These are phyloP conservation scores for Hypholoma sublateritium DNA, from an alignment of 768 basidiomycete species.

Conservation along the genomic window DNA sequence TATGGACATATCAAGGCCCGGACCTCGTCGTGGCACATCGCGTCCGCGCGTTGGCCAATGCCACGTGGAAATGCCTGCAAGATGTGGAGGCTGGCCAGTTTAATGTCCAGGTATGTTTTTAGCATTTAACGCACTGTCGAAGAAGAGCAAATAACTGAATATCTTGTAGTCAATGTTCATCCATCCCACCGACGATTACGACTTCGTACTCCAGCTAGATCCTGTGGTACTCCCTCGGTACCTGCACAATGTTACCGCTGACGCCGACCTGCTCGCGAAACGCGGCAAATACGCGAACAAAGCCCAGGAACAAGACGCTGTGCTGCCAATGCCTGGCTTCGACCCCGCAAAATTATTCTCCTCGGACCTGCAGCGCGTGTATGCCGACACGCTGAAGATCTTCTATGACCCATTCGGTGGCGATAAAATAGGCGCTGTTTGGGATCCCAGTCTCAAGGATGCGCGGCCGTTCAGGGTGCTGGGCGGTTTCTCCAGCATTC, in stretches of 20 bases:
- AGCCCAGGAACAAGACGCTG: slow-evolving; percentile 23
- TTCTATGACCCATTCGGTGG: slow-evolving; percentile 89
- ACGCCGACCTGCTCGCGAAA: slow-evolving; percentile 45
- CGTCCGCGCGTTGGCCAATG: slow-evolving; percentile 70
- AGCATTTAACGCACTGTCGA: neutral
- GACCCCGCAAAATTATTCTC: slow-evolving; percentile 74
- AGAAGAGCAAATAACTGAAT: neutral
- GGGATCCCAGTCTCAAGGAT: slow-evolving; percentile 72
- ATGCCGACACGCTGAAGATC: slow-evolving; percentile 74
- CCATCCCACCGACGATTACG: slow-evolving; percentile 83
- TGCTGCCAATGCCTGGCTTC: slow-evolving; percentile 60
- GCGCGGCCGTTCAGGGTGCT: slow-evolving; percentile 76
- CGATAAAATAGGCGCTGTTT: slow-evolving; percentile 75
- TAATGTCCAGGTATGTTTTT: slow-evolving; percentile 57
- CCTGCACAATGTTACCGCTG: slow-evolving; percentile 62
- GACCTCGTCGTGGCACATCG: slow-evolving; percentile 74
- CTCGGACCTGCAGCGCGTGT: slow-evolving; percentile 71
- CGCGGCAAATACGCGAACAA: slow-evolving; percentile 48
- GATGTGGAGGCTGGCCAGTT: slow-evolving; percentile 48
- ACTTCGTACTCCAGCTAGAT: slow-evolving; percentile 79
- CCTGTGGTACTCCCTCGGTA: slow-evolving; percentile 66
- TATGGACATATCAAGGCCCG: slow-evolving; percentile 75
- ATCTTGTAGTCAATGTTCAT: slow-evolving; percentile 73
- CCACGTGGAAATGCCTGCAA: slow-evolving; percentile 63
- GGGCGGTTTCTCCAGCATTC: slow-evolving; percentile 75